A percentile compares a stretch with the other conserved stretches of the same genome.
These are phyloP conservation scores for Fragilariopsis cylindrus DNA, from an alignment of 108 stramenopile genomes.

Conservation along the genomic window DNA sequence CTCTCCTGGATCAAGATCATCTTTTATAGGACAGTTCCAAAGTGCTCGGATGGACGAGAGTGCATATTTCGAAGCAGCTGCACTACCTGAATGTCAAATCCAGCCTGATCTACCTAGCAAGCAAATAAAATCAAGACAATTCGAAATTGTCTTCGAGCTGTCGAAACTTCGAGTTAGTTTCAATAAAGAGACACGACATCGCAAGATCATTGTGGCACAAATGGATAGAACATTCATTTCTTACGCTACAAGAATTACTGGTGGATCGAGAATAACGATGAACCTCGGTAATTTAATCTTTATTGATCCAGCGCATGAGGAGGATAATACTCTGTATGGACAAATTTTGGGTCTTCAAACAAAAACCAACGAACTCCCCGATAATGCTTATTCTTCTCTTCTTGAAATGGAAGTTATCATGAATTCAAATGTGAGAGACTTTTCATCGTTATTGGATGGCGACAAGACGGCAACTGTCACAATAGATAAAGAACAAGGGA, in stretches of 20 bases:
- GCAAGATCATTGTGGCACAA: slow-evolving; percentile 64
- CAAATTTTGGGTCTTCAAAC: slow-evolving; percentile 70
- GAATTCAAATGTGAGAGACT: slow-evolving; percentile 33
- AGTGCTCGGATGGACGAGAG: slow-evolving; percentile 11
- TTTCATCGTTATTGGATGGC: slow-evolving; percentile 12
- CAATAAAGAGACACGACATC: slow-evolving; percentile 69
- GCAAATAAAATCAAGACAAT: slow-evolving; percentile 22
- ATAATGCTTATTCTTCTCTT: slow-evolving; percentile 38
- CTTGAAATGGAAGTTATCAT: slow-evolving; percentile 48
- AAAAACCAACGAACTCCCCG: neutral
- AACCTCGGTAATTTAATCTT: slow-evolving; percentile 60
- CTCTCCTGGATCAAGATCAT: slow-evolving; percentile 4
- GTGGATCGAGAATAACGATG: slow-evolving; percentile 54
- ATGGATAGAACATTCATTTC: slow-evolving; percentile 58
- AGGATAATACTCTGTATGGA: slow-evolving; percentile 58
- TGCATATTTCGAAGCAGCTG: neutral
- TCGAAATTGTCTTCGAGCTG: slow-evolving; percentile 50
- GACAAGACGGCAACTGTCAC: slow-evolving; percentile 23
- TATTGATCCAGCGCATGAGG: slow-evolving; percentile 39
- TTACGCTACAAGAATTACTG: slow-evolving; percentile 36
- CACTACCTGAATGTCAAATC: neutral
- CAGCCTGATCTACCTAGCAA: neutral
- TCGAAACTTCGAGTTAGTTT: slow-evolving; percentile 61
- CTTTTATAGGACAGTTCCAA: slow-evolving; percentile 13
- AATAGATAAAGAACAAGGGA: slow-evolving; percentile 38